Conservation (phyloP, 192 early-diverging fungal genomes). For the Rhizophlyctis rosea region DNA sequence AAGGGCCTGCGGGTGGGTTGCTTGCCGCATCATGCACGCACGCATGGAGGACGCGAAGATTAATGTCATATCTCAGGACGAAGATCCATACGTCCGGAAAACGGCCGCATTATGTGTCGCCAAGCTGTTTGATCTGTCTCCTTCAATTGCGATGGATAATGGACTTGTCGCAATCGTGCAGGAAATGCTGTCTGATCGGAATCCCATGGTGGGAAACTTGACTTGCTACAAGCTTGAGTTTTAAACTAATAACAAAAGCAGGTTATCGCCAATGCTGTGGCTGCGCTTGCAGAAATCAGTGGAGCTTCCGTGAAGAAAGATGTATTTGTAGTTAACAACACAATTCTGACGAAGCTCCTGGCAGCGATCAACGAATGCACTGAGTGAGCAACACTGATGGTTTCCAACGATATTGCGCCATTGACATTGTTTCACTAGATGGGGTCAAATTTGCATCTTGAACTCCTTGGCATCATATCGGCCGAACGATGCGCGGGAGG, state of each 20-base stretch:
- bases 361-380: constrained; percentile 96
- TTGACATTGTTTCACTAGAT: constrained; percentile 37
- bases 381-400: constrained; percentile 53
- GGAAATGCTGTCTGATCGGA: constrained; percentile 88
- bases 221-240: constrained; percentile 17
- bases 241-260: no score
- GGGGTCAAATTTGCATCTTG: constrained; percentile 96
- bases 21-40: neutral
- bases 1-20: constrained; percentile 69
- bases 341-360: constrained; percentile 76
- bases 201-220: constrained; percentile 90
- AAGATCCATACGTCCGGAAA: constrained; percentile 96
- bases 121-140: constrained; percentile 91
- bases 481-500: constrained; percentile 75
- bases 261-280: constrained; percentile 92
- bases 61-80: constrained; percentile 53
- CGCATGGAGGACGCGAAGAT: neutral
- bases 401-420: neutral
- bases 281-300: constrained; percentile 87
- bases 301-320: constrained; percentile 62
- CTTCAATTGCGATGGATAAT: constrained; percentile 83
- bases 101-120: constrained; percentile 95
- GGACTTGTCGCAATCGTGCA: constrained; percentile 84
- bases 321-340: constrained; percentile 73
- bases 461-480: constrained; percentile 66